Base-by-base conservation (phyloP, 192 early-diverging fungal species). In the Backusella tarrabulga region DNA sequence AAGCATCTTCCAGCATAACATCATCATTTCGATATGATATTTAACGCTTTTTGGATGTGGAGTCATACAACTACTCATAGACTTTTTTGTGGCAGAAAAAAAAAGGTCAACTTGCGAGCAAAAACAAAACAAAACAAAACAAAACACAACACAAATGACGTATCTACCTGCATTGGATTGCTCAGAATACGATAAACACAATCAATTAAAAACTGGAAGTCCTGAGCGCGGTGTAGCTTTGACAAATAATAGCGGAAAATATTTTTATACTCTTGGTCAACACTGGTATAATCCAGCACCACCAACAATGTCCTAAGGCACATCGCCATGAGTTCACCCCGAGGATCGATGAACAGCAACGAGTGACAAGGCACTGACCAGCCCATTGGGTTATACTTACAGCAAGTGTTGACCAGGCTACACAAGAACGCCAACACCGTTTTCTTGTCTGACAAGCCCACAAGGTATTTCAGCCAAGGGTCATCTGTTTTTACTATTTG, bases 361-460 rank as follows among this genome's bases (percentile, higher is more conserved):
- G 94, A 92, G 76, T 95, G 94, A 86, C 95, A 98, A 35, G 94
- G 94, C 23, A 94, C 92, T 26, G 56, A 63, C 95, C 95, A 97
- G 21, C 94, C 93, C 32, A 93, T 85, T 11, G 93, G 92, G 76
- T 96, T 93, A 77, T 95, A 95, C 50, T 91, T 90, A 1, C 92
- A 80, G 3, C 90, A 89, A 0, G 95, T 96, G 74, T 98, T 98
- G 34, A 97, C 71, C 38, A 97, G 78, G 77, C 94, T 96, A 84
- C 95, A 97, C 12, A 96, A 87, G 67, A 97, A 78, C 12, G 92
- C 89, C 38, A 97, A 80, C 5, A 93, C 90, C 35, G 88, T 84
- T 72, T 93, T 93, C 80, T 87, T 88, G 36, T 93, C 91, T 29
- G 87, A 77, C 34, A 78, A 77, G 32, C 84, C 78, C 1, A 84